Evolutionary conservation across 805 yeast genomes (phyloP), one percentile per base, ranked within the genome.

Genomic region (Ascoidea tarda): DNA sequence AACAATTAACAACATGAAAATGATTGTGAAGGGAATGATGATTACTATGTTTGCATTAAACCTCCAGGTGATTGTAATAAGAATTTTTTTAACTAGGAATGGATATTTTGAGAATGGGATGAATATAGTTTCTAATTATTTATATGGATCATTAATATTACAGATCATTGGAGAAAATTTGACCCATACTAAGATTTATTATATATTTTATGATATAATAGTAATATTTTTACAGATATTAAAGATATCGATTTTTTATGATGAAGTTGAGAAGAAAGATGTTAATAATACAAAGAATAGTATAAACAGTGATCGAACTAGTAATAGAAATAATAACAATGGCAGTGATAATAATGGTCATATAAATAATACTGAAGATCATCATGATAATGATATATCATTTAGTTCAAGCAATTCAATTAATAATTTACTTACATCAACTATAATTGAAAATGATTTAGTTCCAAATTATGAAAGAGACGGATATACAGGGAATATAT

Each of bases 151-250:
- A n/a, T 53, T 70, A 16, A 59, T 70, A 3, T 50, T 76, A 32
- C 76, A 74, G 55, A 57, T 76, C 16, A 70, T 77, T 28, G 83
- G 83, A 0, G 81, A 78, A 53, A 56, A 57, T 33, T 59, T 63
- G 42, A 73, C 67, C 6, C 44, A 31, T 53, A 62, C 61, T 51
- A 61, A 54, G 45, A 50, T 33, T 58, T 54, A 51, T 31, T 68
- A 53, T 44, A 5, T 72, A 6, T 49, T 60, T 16, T 51, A 66
- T 51, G 74, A 74, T 58, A 8, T 57, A 1, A n/a, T 64, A 8
- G 55, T 73, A 33, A 54, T 66, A 16, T 21, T 49, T 1, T 16
- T 62, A 16, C 75, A 72, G 52, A 58, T 59, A 46, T 46, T 64
- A n/a, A 52, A 66, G 46, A 54, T 63, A 42, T 63, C 58, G 46